Evolutionary conservation across 2,329 filamentous ascomycete species (phyloP).

Genomic region (Shiraia bambusicola): DNA sequence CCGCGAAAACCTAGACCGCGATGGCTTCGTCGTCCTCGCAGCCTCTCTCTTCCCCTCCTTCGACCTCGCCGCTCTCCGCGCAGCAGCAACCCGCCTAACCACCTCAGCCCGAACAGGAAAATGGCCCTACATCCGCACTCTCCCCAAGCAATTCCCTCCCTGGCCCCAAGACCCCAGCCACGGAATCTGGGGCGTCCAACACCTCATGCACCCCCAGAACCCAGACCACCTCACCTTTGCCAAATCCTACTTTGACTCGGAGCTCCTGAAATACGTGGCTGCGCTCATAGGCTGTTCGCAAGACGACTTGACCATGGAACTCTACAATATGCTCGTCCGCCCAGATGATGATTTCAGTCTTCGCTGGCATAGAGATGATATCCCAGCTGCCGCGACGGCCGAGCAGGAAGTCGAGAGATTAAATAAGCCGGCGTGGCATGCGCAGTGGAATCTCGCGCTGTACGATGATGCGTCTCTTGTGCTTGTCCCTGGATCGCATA

Average conservation of each 20-base stretch:
- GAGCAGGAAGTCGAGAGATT: constrained; percentile 69
- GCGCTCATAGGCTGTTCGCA: constrained; percentile 58
- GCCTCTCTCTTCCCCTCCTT: constrained; percentile 58
- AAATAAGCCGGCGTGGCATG: constrained; percentile 64
- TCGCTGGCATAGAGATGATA: constrained; percentile 84
- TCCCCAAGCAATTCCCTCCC: constrained; percentile 88
- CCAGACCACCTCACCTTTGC: constrained; percentile 64
- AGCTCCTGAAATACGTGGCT: constrained; percentile 63
- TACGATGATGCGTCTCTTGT: constrained; percentile 71
- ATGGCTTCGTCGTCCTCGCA: constrained; percentile 77
- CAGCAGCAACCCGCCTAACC: constrained; percentile 60
- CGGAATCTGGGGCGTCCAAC: constrained; percentile 89
- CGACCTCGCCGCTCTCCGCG: constrained; percentile 59
- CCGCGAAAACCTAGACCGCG: constrained; percentile 60
- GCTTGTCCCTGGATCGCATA: constrained; percentile 76
- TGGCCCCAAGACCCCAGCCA: constrained; percentile 64
- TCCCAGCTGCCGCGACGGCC: constrained; percentile 63
- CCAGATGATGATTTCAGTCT: constrained; percentile 72
- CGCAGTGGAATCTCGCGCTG: constrained; percentile 85
- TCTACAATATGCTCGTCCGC: constrained; percentile 82
- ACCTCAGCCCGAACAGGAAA: constrained; percentile 64
- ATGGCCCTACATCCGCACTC: constrained; percentile 81
- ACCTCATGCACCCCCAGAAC: constrained; percentile 74
- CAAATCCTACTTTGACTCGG: constrained; percentile 69
- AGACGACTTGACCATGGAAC: constrained; percentile 75